phyloP scores from a whole-genome alignment of 805 yeast species.

The Debaryomyces tyrocola region DNA sequence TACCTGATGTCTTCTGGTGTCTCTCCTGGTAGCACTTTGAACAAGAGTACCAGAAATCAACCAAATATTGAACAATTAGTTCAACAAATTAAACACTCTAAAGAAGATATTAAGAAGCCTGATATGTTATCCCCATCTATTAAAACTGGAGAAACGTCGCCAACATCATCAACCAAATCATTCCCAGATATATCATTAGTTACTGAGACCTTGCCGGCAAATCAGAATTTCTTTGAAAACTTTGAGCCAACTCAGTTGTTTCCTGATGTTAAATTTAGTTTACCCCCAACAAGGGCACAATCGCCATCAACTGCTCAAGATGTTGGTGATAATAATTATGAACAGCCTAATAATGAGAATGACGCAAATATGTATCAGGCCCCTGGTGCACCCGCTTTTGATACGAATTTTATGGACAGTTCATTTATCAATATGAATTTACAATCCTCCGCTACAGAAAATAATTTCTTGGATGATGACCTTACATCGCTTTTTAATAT shows the following conservation, averaged over 20 bases:
- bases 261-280: slow-evolving; percentile 39
- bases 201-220: slow-evolving; percentile 51
- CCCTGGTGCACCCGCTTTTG: slow-evolving; percentile 5
- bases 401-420: slow-evolving; percentile 41
- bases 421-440: slow-evolving; percentile 44
- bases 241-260: slow-evolving; percentile 60
- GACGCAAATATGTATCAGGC: background rate
- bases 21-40: slow-evolving; percentile 26
- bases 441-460: slow-evolving; percentile 32
- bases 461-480: slow-evolving; percentile 18
- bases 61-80: slow-evolving; percentile 35
- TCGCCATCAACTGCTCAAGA: slow-evolving; percentile 22
- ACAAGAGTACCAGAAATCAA: background rate
- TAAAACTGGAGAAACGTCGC: slow-evolving; percentile 27
- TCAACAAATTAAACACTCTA: slow-evolving; percentile 26
- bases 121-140: background rate
- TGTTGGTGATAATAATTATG: background rate
- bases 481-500: slow-evolving; percentile 31
- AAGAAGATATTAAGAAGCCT: slow-evolving; percentile 1
- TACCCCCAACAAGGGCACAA: slow-evolving; percentile 38
- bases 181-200: slow-evolving; percentile 58
- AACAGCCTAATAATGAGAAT: background rate
- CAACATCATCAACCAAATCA: slow-evolving; percentile 34
- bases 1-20: slow-evolving; percentile 20
- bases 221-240: slow-evolving; percentile 45